Conservation (phyloP, 192 early-diverging fungal genomes). For the Umbelopsis ramanniana region DNA sequence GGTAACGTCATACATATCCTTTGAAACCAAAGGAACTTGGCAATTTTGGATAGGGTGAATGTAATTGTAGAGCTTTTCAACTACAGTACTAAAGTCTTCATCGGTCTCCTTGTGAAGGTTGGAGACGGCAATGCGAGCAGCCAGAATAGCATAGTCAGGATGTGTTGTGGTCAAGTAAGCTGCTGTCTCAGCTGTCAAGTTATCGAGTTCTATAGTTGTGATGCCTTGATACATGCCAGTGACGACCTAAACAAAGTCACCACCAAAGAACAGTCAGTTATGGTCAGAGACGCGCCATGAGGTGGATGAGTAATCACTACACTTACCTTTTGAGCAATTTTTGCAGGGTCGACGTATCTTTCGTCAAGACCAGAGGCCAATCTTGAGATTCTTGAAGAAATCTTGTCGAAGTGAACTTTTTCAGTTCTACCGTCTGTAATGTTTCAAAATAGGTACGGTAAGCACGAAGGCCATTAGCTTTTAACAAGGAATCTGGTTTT, state of each 20-base stretch:
- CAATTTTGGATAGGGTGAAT: slow-evolving; percentile 84
- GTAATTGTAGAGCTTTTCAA: slow-evolving; percentile 84
- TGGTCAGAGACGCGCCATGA: background rate
- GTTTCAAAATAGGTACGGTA: background rate
- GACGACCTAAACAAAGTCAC: slow-evolving; percentile 65
- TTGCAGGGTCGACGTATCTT: slow-evolving; percentile 88
- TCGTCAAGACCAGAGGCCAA: slow-evolving; percentile 93
- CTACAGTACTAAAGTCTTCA: slow-evolving; percentile 76
- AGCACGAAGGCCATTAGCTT: background rate
- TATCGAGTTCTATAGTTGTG: slow-evolving; percentile 95
- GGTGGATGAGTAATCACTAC: background rate
- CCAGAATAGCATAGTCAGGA: slow-evolving; percentile 95
- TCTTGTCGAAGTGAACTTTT: slow-evolving; percentile 95
- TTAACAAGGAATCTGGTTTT: background rate
- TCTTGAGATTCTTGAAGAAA: slow-evolving; percentile 89
- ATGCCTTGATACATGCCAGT: slow-evolving; percentile 96
- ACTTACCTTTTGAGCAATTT: slow-evolving; percentile 89
- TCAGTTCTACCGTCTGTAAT: slow-evolving; percentile 68
- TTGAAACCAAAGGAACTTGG: slow-evolving; percentile 85
- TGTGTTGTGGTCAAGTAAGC: slow-evolving; percentile 89
- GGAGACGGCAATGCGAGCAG: slow-evolving; percentile 94
- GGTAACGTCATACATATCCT: slow-evolving; percentile 70
- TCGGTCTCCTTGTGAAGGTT: slow-evolving; percentile 90
- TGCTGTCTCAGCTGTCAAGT: slow-evolving; percentile 94
- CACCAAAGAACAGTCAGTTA: background rate